Base-by-base conservation (phyloP, 1,139 yeast species). In the Saccharomyces hybrid region DNA sequence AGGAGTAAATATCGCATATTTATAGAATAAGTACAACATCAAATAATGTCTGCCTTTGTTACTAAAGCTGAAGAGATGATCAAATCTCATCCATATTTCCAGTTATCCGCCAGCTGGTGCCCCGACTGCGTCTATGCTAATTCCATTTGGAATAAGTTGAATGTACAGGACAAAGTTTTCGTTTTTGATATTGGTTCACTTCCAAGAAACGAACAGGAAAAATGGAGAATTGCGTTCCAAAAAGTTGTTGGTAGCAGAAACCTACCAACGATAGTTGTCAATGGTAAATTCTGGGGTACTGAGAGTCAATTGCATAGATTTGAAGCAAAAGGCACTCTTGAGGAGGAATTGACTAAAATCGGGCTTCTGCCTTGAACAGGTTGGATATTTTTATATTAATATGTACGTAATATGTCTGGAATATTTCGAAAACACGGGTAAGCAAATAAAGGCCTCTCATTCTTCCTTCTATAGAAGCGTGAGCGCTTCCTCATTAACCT, bases 61-160 rank as follows among this genome's bases (percentile, higher is more conserved):
- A 56, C 63, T n/a, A 68, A 67, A 58, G 86, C 83, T 8, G 69
- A 74, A 56, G 71, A 75, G 25, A 70, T 82, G 52, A 76, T 85
- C 52, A 55, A 68, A 5, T 62, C 71, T 5, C 73, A 84, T 69
- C 75, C 73, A 50, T 80, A 71, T 61, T 74, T 86, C 57, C 79
- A 83, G 77, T 68, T 85, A 14, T 80, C 87, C 47, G 86, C 85
- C 61, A 77, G 85, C 23, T 86, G 90, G 90, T 86, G 91, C 68
- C 87, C 88, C 1, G 91, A 86, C 63, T 86, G 91, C 62, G 81
- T 78, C 51, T 86, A 83, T 64, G 80, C 86, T 9, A 76, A 80
- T 57, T 70, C 71, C 26, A 70, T 84, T 23, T 84, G 82, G 76
- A 74, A 76, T 52, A 76, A 78, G 53, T 78, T 75, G 61, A 74